Conservation (phyloP, 2,329 filamentous ascomycete species). For the Phyllachora maydis region DNA sequence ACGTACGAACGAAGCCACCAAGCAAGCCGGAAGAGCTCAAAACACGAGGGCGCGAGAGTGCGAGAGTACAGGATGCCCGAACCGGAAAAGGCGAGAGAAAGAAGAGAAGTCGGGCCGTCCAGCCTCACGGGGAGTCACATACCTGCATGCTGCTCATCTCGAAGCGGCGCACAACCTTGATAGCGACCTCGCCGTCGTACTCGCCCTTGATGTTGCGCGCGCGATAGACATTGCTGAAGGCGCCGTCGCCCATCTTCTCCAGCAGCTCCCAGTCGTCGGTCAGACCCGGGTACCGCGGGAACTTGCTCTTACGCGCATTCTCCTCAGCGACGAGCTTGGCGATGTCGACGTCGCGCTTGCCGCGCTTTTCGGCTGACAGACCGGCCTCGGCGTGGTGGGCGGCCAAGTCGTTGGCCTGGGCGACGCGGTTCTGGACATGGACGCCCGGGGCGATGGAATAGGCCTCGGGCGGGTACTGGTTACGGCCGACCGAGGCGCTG, state of each 20-base stretch:
- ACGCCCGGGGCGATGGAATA: slow-evolving; percentile 41
- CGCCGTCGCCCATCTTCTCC: slow-evolving; percentile 97
- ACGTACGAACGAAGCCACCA: slow-evolving; percentile 7
- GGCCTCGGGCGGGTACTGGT: slow-evolving; percentile 28
- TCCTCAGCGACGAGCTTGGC: slow-evolving; percentile 83
- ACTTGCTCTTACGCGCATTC: slow-evolving; percentile 64
- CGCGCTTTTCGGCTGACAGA: slow-evolving; percentile 25
- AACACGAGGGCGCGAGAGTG: slow-evolving; percentile 8
- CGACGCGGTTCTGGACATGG: slow-evolving; percentile 44
- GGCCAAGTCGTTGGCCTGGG: slow-evolving; percentile 44
- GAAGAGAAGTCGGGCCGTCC: slow-evolving; percentile 4
- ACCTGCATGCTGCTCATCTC: slow-evolving; percentile 99
- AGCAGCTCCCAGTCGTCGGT: slow-evolving; percentile 71
- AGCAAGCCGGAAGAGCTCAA: slow-evolving; percentile 6
- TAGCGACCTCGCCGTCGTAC: slow-evolving; percentile 67
- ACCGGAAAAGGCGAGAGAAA: slow-evolving; percentile 11
- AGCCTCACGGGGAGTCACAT: slow-evolving; percentile 22
- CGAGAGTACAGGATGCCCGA: too few relatives aligned
- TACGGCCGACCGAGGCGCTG: slow-evolving; percentile 18
- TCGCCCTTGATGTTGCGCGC: slow-evolving; percentile 56
- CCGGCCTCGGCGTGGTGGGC: slow-evolving; percentile 40
- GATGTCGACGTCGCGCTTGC: slow-evolving; percentile 43
- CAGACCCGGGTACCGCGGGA: slow-evolving; percentile 68
- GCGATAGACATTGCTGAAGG: slow-evolving; percentile 96
- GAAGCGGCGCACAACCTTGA: slow-evolving; percentile 97